These are phyloP conservation scores for Terana coerulea DNA, from an alignment of 768 basidiomycete genomes.

Conservation along the genomic window DNA sequence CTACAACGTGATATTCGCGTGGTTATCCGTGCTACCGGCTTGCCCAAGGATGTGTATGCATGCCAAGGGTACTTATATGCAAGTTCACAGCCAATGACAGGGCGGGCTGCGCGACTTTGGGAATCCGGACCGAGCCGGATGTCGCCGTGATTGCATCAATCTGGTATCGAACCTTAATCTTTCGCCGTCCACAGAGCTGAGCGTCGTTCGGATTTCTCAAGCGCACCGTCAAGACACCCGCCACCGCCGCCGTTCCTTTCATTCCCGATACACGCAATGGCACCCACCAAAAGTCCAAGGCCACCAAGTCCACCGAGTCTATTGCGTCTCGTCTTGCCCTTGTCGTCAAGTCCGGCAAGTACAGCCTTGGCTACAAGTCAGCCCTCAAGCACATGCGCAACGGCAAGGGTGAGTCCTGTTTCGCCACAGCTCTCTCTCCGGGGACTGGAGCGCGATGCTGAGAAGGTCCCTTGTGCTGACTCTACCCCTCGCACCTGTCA, in stretches of 20 bases:
- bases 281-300: slow-evolving; percentile 95
- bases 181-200: slow-evolving; percentile 24
- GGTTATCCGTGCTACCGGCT: no score
- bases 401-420: slow-evolving; percentile 82
- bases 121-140: no score
- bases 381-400: slow-evolving; percentile 97
- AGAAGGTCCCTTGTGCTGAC: slow-evolving; percentile 96
- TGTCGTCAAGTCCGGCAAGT: slow-evolving; percentile 99
- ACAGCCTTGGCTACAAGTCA: slow-evolving; percentile 95
- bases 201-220: slow-evolving; percentile 4
- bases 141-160: background rate
- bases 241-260: slow-evolving; percentile 13
- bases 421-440: slow-evolving; percentile 45
- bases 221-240: slow-evolving; percentile 19
- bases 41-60: no score
- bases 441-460: slow-evolving; percentile 98
- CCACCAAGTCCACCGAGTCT: slow-evolving; percentile 89
- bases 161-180: slow-evolving; percentile 26
- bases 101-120: no score
- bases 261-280: slow-evolving; percentile 53
- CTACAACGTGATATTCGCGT: no score
- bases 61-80: no score
- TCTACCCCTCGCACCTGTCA: slow-evolving; percentile 19
- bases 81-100: no score
- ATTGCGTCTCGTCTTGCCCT: slow-evolving; percentile 90